Evolutionary conservation across 2,329 filamentous ascomycete genomes (phyloP).

Genomic region (Fusarium compactum): DNA sequence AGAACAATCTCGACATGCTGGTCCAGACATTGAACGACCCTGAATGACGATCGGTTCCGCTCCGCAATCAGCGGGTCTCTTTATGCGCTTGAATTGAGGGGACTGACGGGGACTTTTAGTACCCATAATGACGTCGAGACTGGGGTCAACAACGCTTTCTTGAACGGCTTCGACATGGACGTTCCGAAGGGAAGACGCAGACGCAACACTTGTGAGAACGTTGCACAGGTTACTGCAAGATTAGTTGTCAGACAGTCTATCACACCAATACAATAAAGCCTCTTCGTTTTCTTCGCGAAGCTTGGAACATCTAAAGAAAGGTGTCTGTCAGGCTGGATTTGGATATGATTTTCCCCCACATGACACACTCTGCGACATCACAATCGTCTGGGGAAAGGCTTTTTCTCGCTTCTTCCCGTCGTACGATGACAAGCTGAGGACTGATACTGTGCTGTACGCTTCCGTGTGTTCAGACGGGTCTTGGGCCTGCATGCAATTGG

Average conservation of each 20-base stretch:
- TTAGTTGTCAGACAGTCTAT: constrained; percentile 16
- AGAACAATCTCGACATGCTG: constrained; percentile 16
- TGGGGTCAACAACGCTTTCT: constrained; percentile 14
- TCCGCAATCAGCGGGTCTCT: constrained; percentile 37
- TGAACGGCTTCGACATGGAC: constrained; percentile 11
- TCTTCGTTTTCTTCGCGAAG: constrained; percentile 13
- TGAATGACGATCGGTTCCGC: constrained; percentile 43
- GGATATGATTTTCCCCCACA: constrained; percentile 40
- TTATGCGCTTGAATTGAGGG: constrained; percentile 32
- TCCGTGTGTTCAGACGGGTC: background rate
- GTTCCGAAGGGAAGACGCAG: background rate
- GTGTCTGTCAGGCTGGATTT: constrained; percentile 30
- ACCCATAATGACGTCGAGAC: constrained; percentile 45
- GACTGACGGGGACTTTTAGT: constrained; percentile 10
- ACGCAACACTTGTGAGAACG: background rate
- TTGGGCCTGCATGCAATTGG: constrained; percentile 1
- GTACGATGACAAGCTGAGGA: constrained; percentile 41
- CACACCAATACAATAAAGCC: constrained; percentile 12
- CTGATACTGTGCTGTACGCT: background rate
- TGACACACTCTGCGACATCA: constrained; percentile 40
- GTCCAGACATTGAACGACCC: constrained; percentile 33
- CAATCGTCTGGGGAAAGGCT: constrained; percentile 31
- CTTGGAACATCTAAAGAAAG: constrained; percentile 24
- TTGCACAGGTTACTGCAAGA: constrained; percentile 2
- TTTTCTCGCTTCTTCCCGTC: constrained; percentile 39